Evolutionary conservation across 1,139 yeast genomes (phyloP).

Genomic region (Scheffersomyces illinoinensis): DNA sequence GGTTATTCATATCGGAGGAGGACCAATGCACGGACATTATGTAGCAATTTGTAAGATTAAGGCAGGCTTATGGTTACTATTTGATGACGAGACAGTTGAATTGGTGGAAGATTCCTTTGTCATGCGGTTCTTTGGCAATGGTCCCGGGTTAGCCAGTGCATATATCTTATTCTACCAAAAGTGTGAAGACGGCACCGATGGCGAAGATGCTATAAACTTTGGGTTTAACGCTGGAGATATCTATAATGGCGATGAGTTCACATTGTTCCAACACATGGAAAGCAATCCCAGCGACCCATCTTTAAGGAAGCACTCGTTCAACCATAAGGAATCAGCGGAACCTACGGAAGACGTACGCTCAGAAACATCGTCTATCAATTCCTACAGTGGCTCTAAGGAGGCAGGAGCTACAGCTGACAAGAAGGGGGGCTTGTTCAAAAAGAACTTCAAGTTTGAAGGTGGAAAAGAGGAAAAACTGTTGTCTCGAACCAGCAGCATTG

Average conservation of each 20-base stretch:
- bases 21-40: constrained; percentile 97
- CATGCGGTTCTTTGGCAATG: constrained; percentile 84
- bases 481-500: constrained; percentile 9
- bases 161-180: constrained; percentile 75
- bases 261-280: constrained; percentile 8
- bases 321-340: constrained; percentile 8
- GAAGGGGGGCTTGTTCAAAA: constrained; percentile 27
- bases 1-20: constrained; percentile 95
- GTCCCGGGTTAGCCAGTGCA: constrained; percentile 88
- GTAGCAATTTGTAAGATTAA: constrained; percentile 82
- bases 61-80: constrained; percentile 82
- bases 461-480: constrained; percentile 10
- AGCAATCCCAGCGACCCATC: constrained; percentile 10
- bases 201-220: constrained; percentile 27
- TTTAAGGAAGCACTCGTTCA: constrained; percentile 7
- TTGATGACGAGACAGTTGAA: constrained; percentile 95
- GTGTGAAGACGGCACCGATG: constrained; percentile 21
- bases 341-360: constrained; percentile 10
- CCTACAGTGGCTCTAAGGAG: constrained; percentile 6
- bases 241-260: constrained; percentile 31
- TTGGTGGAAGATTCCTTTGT: constrained; percentile 83
- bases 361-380: constrained; percentile 8
- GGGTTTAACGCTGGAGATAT: constrained; percentile 33
- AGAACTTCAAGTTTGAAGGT: constrained; percentile 30
- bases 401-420: constrained; percentile 5